Conservation (phyloP, 176 grass and related monocot species). For the Typha latifolia region DNA sequence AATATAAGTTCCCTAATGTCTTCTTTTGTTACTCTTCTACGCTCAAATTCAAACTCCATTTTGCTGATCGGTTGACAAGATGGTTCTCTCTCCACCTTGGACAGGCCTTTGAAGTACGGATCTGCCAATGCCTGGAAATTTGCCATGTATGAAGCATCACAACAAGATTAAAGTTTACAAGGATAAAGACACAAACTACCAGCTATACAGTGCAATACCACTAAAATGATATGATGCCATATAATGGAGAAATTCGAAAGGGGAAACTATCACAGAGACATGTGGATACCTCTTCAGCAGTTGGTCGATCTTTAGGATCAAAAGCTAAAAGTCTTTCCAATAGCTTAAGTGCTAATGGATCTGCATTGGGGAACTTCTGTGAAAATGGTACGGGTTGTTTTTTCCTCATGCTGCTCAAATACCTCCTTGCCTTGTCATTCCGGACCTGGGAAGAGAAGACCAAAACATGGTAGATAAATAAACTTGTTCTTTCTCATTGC, state of each 20-base stretch:
- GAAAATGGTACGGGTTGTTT: constrained; percentile 77
- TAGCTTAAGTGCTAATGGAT: constrained; percentile 77
- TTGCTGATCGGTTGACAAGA: constrained; percentile 89
- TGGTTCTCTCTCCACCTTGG: constrained; percentile 90
- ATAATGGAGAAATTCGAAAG: constrained; percentile 4
- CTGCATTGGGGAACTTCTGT: constrained; percentile 81
- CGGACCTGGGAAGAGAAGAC: constrained; percentile 43
- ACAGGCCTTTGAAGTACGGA: constrained; percentile 90
- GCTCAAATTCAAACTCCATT: constrained; percentile 98
- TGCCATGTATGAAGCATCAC: background rate
- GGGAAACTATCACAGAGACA: background rate
- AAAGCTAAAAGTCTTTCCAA: constrained; percentile 89
- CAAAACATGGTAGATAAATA: background rate
- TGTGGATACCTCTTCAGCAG: constrained; percentile 65
- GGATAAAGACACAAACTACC: background rate
- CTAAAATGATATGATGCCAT: background rate
- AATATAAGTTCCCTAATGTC: constrained; percentile 95
- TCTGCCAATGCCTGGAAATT: constrained; percentile 59
- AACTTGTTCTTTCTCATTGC: background rate
- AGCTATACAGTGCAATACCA: constrained; percentile 6
- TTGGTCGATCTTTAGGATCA: constrained; percentile 90
- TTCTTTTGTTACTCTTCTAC: constrained; percentile 89
- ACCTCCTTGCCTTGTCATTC: constrained; percentile 98
- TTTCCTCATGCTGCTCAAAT: constrained; percentile 90
- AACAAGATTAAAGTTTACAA: background rate